Conservation (phyloP, 2,329 filamentous ascomycete species). For the Venturia asperata region DNA sequence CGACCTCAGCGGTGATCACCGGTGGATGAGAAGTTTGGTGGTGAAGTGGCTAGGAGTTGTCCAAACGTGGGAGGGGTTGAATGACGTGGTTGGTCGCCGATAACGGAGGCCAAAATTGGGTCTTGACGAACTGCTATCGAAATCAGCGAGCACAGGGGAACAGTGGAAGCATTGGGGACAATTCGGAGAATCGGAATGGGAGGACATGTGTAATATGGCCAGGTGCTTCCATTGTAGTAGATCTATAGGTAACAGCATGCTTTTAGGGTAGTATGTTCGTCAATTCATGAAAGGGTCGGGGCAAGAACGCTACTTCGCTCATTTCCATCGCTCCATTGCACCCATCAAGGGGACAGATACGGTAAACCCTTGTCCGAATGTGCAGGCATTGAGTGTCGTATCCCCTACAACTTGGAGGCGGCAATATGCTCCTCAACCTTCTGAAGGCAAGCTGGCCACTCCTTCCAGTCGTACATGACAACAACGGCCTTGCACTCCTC, state of each 20-base stretch:
- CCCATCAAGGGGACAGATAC: not conserved
- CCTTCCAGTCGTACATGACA: constrained; percentile 48
- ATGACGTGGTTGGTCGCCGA: no score
- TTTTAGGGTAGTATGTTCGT: constrained; percentile 13
- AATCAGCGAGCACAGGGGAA: no score
- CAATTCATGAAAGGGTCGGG: not conserved
- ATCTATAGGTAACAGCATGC: constrained; percentile 1
- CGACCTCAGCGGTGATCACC: no score
- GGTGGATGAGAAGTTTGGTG: no score
- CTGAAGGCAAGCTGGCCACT: constrained; percentile 44
- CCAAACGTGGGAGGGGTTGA: no score
- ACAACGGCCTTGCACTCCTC: constrained; percentile 42
- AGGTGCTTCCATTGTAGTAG: not conserved
- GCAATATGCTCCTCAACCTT: constrained; percentile 21
- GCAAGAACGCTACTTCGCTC: not conserved
- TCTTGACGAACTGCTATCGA: no score
- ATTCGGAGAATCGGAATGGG: no score
- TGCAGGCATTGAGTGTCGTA: not conserved
- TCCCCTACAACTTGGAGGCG: constrained; percentile 3
- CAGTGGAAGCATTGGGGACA: no score
- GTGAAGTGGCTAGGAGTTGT: no score
- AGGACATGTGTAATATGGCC: no score
- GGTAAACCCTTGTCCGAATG: not conserved
- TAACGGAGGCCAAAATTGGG: no score
- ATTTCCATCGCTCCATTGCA: not conserved